phyloP scores from a whole-genome alignment of 2,329 filamentous ascomycete genomes.

The Xenoacremonium recifei region DNA sequence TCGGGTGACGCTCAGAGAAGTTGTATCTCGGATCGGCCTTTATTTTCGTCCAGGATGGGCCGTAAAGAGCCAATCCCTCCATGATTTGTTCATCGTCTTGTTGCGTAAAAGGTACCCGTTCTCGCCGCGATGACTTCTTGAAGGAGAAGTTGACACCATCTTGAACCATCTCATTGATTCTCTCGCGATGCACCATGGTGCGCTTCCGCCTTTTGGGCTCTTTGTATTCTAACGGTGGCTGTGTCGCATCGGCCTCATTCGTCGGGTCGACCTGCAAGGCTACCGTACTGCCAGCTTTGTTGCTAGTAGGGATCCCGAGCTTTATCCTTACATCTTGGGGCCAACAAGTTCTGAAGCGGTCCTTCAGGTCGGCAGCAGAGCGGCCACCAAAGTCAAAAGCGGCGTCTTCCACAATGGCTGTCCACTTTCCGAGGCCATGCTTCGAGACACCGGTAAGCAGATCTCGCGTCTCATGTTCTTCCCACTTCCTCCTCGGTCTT shows the following conservation, averaged over 20 bases:
- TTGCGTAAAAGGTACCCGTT: slow-evolving; percentile 59
- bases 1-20: slow-evolving; percentile 58
- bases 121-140: slow-evolving; percentile 59
- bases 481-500: slow-evolving; percentile 62
- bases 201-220: slow-evolving; percentile 53
- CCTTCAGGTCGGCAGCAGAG: slow-evolving; percentile 62
- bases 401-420: slow-evolving; percentile 59
- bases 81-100: slow-evolving; percentile 63
- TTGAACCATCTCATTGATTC: slow-evolving; percentile 52
- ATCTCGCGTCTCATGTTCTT: slow-evolving; percentile 63
- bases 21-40: slow-evolving; percentile 59
- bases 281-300: too few species aligned
- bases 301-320: too few species aligned
- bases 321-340: too few species aligned
- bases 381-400: slow-evolving; percentile 61
- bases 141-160: slow-evolving; percentile 63
- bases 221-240: too few species aligned
- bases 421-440: slow-evolving; percentile 66
- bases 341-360: slow-evolving; percentile 65
- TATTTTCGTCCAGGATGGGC: slow-evolving; percentile 65
- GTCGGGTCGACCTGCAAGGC: too few species aligned
- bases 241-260: slow-evolving; percentile 32
- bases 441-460: slow-evolving; percentile 60
- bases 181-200: slow-evolving; percentile 56
- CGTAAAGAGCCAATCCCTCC: slow-evolving; percentile 57